These are phyloP conservation scores for Neolentinus lepideus DNA, from an alignment of 1,284 basidiomycete genomes.

Conservation along the genomic window DNA sequence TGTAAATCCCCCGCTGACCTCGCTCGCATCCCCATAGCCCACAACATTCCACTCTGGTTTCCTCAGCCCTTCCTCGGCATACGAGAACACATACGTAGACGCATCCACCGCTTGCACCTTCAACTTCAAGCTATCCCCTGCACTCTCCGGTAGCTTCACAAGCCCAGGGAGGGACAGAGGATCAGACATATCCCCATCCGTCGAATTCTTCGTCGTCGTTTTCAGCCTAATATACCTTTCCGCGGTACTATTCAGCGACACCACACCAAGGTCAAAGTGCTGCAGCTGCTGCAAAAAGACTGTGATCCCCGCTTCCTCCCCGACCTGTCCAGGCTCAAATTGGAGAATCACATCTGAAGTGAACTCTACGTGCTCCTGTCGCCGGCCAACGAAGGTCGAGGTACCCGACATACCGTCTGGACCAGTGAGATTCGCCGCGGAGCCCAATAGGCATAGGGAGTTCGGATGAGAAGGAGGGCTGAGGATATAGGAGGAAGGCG, in stretches of 20 bases:
- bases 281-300: slow-evolving; percentile 12
- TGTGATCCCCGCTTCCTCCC: slow-evolving; percentile 12
- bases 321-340: slow-evolving; percentile 7
- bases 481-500: neutral
- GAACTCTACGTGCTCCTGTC: slow-evolving; percentile 13
- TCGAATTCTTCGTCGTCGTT: slow-evolving; percentile 8
- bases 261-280: slow-evolving; percentile 13
- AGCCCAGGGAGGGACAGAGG: slow-evolving; percentile 7
- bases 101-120: slow-evolving; percentile 10
- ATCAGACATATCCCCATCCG: slow-evolving; percentile 8
- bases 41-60: slow-evolving; percentile 8
- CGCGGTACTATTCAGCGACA: slow-evolving; percentile 1
- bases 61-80: slow-evolving; percentile 1
- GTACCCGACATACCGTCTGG: slow-evolving; percentile 8
- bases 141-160: neutral
- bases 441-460: neutral
- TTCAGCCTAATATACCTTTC: slow-evolving; percentile 7
- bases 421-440: neutral
- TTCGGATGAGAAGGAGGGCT: neutral
- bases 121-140: slow-evolving; percentile 1
- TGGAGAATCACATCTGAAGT: slow-evolving; percentile 6
- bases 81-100: slow-evolving; percentile 10
- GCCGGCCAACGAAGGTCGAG: slow-evolving; percentile 11
- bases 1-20: slow-evolving; percentile 15
- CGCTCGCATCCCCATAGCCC: slow-evolving; percentile 13